A percentile compares a stretch with the other conserved stretches of the same genome.
These are phyloP conservation scores for Neurospora sp. DNA, from an alignment of 495 filamentous ascomycete genomes.

Conservation along the genomic window DNA sequence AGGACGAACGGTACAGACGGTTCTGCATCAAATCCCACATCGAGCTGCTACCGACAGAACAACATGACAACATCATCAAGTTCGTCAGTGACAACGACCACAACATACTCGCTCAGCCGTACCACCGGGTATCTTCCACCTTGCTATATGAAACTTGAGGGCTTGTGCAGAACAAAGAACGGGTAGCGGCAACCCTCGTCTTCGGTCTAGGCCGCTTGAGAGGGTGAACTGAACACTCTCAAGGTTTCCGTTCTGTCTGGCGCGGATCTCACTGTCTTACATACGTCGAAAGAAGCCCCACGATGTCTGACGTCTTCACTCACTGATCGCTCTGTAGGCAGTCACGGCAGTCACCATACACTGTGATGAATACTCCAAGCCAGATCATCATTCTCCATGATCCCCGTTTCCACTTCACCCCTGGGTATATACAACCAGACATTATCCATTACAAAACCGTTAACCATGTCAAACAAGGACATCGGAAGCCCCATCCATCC, in stretches of 20 bases:
- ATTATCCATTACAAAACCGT: neutral
- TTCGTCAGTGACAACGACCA: neutral
- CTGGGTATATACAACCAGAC: neutral
- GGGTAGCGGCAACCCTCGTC: neutral
- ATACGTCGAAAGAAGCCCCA: too few species aligned
- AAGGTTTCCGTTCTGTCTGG: neutral
- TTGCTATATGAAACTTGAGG: neutral
- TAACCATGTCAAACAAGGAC: neutral
- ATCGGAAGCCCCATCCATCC: neutral
- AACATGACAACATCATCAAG: too few species aligned
- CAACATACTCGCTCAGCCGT: neutral
- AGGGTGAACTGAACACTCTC: neutral
- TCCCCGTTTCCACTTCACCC: neutral
- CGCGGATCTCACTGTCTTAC: neutral
- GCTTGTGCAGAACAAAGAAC: neutral
- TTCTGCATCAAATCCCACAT: too few species aligned
- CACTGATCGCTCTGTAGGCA: neutral
- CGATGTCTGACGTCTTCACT: neutral
- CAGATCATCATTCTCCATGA: neutral
- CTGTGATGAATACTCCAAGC: neutral
- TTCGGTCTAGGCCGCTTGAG: neutral
- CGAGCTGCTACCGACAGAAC: too few species aligned
- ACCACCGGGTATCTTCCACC: neutral
- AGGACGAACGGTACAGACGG: too few species aligned
- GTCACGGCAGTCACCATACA: neutral